Base-by-base conservation (phyloP, 768 basidiomycete genomes). In the Suillus tomentosus region DNA sequence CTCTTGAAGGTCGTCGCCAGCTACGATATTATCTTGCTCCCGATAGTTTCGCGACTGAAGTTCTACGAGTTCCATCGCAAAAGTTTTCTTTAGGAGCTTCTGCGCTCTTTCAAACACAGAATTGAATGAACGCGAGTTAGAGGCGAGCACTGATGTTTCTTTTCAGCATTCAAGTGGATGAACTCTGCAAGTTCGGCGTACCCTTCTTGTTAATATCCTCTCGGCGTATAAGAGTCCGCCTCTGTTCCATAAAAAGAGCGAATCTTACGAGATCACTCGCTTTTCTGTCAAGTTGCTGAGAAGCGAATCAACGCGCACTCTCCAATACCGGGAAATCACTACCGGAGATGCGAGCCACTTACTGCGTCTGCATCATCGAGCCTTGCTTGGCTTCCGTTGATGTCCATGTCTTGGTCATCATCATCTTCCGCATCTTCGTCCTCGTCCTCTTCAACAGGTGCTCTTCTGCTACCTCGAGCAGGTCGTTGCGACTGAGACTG, bases 121-220 rank as follows among this genome's bases (percentile, higher is more conserved):
- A n/a, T 84, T 85, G 77, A 95, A 96, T 0, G 82, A 69, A 53
- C 88, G 82, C 2, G 86, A 73, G 45, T 78, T 68, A 15, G 79
- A 76, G 3, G 81, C 82, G 34, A 87, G 72, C 1, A 87, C 85
- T 86, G 63, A 3, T 37, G 60, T 58, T 72, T 76, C n/a, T 62
- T 6, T 31, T 37, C 24, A 31, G 48, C 0, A 47, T 39, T 27
- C 31, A 63, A 37, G 62, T 42, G 19, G 59, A 31, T 11, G 17
- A 9, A 31, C 8, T 24, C 24, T 42, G 27, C 50, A 42, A 57
- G 5, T 7, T 31, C 65, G 11, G 58, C 62, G 19, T 17, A 89
- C 95, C 87, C 81, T 92, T 92, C 78, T 95, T 95, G 45, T 82
- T 86, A 58, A 96, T 91, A 47, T 96, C 94, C n/a, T 95, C 91